Evolutionary conservation across 352 stramenopile genomes (phyloP).

Genomic region (Globisporangium cystogenes): DNA sequence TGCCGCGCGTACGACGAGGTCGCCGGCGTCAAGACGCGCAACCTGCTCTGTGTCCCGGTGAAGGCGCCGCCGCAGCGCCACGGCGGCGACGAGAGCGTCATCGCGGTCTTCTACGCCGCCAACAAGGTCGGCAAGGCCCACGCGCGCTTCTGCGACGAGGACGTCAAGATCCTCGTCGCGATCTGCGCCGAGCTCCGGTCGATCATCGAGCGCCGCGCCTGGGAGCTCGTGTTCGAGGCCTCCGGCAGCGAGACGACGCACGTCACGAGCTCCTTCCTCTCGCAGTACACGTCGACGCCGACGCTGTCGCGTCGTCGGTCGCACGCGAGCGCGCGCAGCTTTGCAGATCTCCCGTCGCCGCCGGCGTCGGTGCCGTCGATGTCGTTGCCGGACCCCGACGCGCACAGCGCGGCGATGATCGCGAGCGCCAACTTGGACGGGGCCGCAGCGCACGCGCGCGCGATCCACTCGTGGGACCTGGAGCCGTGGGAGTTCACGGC

Average conservation of each 20-base stretch:
- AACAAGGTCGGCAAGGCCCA: slow-evolving; percentile 52
- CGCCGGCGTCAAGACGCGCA: slow-evolving; percentile 55
- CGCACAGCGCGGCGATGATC: slow-evolving; percentile 27
- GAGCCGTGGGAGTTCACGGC: slow-evolving; percentile 57
- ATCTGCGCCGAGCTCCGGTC: slow-evolving; percentile 60
- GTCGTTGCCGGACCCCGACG: slow-evolving; percentile 14
- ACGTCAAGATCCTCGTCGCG: slow-evolving; percentile 59
- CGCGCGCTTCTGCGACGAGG: slow-evolving; percentile 47
- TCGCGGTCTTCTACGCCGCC: slow-evolving; percentile 78
- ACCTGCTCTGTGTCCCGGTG: slow-evolving; percentile 69
- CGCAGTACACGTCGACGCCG: slow-evolving; percentile 64
- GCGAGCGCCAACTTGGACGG: slow-evolving; percentile 28
- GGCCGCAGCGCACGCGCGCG: neutral
- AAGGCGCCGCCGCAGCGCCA: slow-evolving; percentile 35
- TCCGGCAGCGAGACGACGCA: slow-evolving; percentile 37
- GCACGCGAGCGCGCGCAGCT: slow-evolving; percentile 14
- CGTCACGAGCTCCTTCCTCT: slow-evolving; percentile 64
- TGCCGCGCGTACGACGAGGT: slow-evolving; percentile 58
- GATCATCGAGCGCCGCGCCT: slow-evolving; percentile 58
- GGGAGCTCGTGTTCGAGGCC: slow-evolving; percentile 69
- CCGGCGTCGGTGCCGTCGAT: neutral
- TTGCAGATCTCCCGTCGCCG: slow-evolving; percentile 8
- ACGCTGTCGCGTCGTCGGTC: slow-evolving; percentile 23
- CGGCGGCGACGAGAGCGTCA: slow-evolving; percentile 56
- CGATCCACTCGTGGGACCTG: slow-evolving; percentile 43